Evolutionary conservation across 2,329 filamentous ascomycete genomes (phyloP).

Genomic region (Myotisia sp.): DNA sequence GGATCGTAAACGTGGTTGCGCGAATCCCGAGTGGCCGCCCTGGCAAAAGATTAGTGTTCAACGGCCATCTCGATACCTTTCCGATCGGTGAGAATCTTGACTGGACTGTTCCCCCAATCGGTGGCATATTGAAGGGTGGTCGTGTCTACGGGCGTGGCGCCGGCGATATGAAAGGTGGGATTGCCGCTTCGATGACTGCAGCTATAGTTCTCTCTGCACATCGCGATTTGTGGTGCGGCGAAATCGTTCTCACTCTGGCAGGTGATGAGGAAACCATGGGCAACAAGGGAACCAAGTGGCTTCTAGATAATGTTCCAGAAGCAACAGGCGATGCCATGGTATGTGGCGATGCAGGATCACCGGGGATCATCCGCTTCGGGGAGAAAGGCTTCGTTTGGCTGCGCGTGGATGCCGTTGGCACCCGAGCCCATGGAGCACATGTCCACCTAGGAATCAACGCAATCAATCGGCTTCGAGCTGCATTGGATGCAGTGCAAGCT

Average conservation of each 20-base stretch:
- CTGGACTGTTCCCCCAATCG: slow-evolving; percentile 5
- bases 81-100: slow-evolving; percentile 5
- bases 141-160: slow-evolving; percentile 9
- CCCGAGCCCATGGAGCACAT: slow-evolving; percentile 10
- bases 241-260: slow-evolving; percentile 9
- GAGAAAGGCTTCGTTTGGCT: slow-evolving; percentile 11
- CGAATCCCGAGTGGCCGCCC: slow-evolving; percentile 8
- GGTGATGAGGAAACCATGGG: slow-evolving; percentile 11
- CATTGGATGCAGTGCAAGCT: slow-evolving; percentile 8
- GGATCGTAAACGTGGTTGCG: slow-evolving; percentile 8
- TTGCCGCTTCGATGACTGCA: slow-evolving; percentile 8
- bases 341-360: slow-evolving; percentile 8
- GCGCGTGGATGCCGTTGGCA: slow-evolving; percentile 6
- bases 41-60: slow-evolving; percentile 10
- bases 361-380: slow-evolving; percentile 9
- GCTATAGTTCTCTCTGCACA: slow-evolving; percentile 7
- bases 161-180: slow-evolving; percentile 10
- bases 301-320: slow-evolving; percentile 8
- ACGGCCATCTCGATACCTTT: slow-evolving; percentile 10
- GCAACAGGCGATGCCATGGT: slow-evolving; percentile 9
- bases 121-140: slow-evolving; percentile 7
- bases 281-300: slow-evolving; percentile 5
- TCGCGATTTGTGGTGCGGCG: slow-evolving; percentile 8
- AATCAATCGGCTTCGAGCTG: slow-evolving; percentile 7
- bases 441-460: slow-evolving; percentile 9